phyloP scores from a whole-genome alignment of 768 basidiomycete species.

The Gelatoporia subvermispora region DNA sequence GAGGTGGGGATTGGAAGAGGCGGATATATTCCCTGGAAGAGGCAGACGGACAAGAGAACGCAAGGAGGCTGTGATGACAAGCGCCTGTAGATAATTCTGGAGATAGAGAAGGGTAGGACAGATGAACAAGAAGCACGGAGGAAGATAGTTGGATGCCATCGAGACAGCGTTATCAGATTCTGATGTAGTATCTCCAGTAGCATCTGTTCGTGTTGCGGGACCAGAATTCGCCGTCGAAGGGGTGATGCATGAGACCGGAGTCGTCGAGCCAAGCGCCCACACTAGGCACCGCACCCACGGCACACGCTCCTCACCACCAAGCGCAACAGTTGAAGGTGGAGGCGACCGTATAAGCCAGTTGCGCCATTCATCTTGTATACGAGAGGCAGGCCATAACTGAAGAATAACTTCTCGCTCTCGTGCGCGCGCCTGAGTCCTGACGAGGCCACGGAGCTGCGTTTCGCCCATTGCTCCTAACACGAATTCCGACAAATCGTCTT shows the following conservation, averaged over 20 bases:
- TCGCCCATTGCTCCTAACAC: slow-evolving; percentile 66
- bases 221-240: slow-evolving; percentile 12
- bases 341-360: slow-evolving; percentile 18
- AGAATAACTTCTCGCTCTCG: slow-evolving; percentile 53
- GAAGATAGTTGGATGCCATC: slow-evolving; percentile 39
- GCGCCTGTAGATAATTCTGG: slow-evolving; percentile 70
- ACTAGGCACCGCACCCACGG: slow-evolving; percentile 20
- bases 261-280: slow-evolving; percentile 18
- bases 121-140: slow-evolving; percentile 63
- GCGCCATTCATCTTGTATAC: slow-evolving; percentile 23
- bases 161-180: neutral
- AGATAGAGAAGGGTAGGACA: slow-evolving; percentile 47
- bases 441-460: slow-evolving; percentile 43
- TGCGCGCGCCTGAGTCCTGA: slow-evolving; percentile 48
- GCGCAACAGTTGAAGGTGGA: neutral
- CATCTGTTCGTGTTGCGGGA: neutral
- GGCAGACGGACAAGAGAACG: slow-evolving; percentile 49
- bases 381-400: slow-evolving; percentile 40
- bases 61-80: slow-evolving; percentile 59
- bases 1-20: too few relatives aligned
- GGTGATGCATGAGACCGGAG: slow-evolving; percentile 19
- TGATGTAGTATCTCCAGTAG: neutral
- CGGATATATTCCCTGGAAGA: slow-evolving; percentile 14
- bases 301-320: neutral
- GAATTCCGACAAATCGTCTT: slow-evolving; percentile 61